These are phyloP conservation scores for Phialophora chinensis DNA, from an alignment of 2,329 filamentous ascomycete genomes.

Conservation along the genomic window DNA sequence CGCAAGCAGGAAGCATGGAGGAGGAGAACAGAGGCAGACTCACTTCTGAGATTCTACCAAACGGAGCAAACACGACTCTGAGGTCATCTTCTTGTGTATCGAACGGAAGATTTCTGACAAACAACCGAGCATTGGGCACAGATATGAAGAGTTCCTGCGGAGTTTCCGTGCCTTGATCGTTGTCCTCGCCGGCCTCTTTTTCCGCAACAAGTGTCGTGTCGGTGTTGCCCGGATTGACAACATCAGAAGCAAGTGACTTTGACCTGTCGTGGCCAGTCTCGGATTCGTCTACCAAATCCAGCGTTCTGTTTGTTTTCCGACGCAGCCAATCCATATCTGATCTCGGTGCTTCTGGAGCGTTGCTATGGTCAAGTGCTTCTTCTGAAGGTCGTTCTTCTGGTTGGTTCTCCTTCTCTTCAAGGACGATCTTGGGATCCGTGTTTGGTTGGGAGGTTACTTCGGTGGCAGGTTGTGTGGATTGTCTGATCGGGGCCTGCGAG, in stretches of 20 bases:
- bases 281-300: constrained; percentile 82
- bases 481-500: background rate
- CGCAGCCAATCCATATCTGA: constrained; percentile 91
- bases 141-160: constrained; percentile 42
- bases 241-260: constrained; percentile 24
- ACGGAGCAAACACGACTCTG: constrained; percentile 69
- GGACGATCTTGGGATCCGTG: constrained; percentile 16
- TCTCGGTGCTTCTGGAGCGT: constrained; percentile 35
- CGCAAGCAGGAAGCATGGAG: constrained; percentile 48
- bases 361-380: background rate
- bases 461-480: background rate
- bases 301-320: constrained; percentile 81
- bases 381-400: background rate
- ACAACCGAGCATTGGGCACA: constrained; percentile 71
- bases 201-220: constrained; percentile 27
- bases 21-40: constrained; percentile 49
- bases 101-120: constrained; percentile 88
- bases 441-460: background rate
- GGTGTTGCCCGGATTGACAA: constrained; percentile 35
- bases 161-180: constrained; percentile 24
- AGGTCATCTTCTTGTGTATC: constrained; percentile 78
- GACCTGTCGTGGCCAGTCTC: constrained; percentile 47
- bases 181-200: constrained; percentile 34
- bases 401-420: constrained; percentile 21
- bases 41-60: constrained; percentile 87